Conservation (phyloP, 768 basidiomycete genomes). For the Lyophyllum atratum region DNA sequence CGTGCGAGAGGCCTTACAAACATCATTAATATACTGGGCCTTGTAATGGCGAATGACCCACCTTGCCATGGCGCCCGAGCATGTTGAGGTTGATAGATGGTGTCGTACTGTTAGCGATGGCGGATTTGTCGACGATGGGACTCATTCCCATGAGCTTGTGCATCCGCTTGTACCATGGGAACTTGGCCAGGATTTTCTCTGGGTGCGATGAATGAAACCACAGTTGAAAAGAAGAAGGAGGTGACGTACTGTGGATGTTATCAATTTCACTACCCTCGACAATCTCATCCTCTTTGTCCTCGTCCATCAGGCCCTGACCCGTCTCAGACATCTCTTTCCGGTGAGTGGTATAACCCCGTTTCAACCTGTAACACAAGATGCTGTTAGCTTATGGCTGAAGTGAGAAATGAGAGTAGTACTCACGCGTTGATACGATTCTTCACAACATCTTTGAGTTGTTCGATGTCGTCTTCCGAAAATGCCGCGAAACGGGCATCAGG, state of each 20-base stretch:
- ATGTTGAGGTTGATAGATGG: slow-evolving; percentile 9
- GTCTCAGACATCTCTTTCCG: too few species aligned
- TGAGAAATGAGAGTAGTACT: too few species aligned
- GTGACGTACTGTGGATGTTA: not conserved
- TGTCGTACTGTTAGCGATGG: slow-evolving; percentile 20
- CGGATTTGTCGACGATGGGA: slow-evolving; percentile 19
- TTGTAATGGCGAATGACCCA: too few species aligned
- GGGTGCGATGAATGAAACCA: not conserved
- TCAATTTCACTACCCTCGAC: not conserved
- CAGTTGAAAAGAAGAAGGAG: not conserved
- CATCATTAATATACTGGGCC: too few species aligned
- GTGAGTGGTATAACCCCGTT: too few species aligned
- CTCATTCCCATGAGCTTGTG: slow-evolving; percentile 19
- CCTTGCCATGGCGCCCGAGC: not conserved
- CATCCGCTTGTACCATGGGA: slow-evolving; percentile 27
- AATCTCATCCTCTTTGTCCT: not conserved
- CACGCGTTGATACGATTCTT: too few species aligned
- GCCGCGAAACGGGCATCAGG: too few species aligned
- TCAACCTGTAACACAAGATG: too few species aligned
- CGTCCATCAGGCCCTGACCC: not conserved
- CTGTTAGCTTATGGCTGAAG: too few species aligned
- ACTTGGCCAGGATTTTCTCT: slow-evolving; percentile 23
- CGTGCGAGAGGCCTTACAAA: too few species aligned
- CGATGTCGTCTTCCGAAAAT: too few species aligned
- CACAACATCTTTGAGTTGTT: too few species aligned